Evolutionary conservation across 139 green algal genomes (phyloP), one percentile per base, ranked within the genome.

Genomic region (Coccomyxa sp.): DNA sequence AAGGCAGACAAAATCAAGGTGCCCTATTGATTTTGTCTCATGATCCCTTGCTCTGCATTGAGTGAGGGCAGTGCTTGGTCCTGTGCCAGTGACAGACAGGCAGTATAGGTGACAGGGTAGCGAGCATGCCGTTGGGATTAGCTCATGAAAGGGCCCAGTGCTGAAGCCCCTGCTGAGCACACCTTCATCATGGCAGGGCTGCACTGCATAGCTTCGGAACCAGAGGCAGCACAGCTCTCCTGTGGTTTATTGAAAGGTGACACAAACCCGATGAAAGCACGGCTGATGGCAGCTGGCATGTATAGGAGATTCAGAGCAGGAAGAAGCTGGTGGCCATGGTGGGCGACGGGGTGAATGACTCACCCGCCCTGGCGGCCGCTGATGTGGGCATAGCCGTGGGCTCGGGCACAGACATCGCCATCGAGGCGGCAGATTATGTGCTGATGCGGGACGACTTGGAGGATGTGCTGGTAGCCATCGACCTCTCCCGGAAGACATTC

Each of bases 311-410:
- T 75, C 90, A 94, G 79, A 55, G 31, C 6, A 39, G 55, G 6
- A 80, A 79, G 18, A 58, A 83, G 10, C 79, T 91, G 39, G 96
- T 99, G 68, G 96, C 92, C 6, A 98, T 99, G 94, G 95, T 99
- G 44, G 97, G 97, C 7, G 97, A 99, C 80, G 97, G 97, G 44
- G 86, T 99, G 44, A 99, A 99, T 81, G 97, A 99, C 87, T 90
- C 91, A 0, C 97, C 97, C 14, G 96, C 96, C 6, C 86, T 99
- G 44, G 97, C 91, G 0, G 91, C 93, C 6, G 94, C 96, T 6
- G 95, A 99, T 81, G 90, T 99, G 12, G 96, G 96, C 38, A 95
- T 99, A 44, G 96, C 96, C 0, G 91, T 99, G 18, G 95, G 94
- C 50, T 88, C 85, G 38, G 94, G 81, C 55, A 87, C 88, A 0